phyloP scores from a whole-genome alignment of 495 filamentous ascomycete genomes.

The Wilcoxina mikolae region DNA sequence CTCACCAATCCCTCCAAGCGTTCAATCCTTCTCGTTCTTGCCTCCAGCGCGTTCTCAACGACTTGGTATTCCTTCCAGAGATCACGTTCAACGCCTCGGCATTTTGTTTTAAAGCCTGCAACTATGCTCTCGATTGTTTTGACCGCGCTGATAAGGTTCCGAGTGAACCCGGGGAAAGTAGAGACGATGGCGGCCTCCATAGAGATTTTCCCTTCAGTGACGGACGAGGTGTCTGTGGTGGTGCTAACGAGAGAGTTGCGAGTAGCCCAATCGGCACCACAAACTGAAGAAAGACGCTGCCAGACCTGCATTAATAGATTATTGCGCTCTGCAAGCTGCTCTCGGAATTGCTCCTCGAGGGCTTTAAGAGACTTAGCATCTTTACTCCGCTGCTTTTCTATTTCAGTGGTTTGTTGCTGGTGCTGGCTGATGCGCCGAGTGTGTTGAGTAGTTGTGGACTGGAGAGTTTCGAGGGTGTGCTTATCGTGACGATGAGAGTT shows the following conservation, averaged over 20 bases:
- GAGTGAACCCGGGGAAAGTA: conserved; percentile 61
- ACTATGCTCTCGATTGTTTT: conserved; percentile 77
- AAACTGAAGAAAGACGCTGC: conserved; percentile 72
- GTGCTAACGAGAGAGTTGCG: conserved; percentile 71
- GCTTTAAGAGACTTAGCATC: conserved; percentile 59
- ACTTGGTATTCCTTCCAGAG: conserved; percentile 80
- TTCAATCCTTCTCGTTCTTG: conserved; percentile 73
- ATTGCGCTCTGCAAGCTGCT: conserved; percentile 81
- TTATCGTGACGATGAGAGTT: conserved; percentile 69
- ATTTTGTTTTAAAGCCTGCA: conserved; percentile 61
- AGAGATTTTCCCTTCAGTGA: conserved; percentile 18
- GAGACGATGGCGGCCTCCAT: conserved; percentile 24
- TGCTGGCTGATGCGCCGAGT: conserved; percentile 67
- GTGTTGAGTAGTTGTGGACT: conserved; percentile 72
- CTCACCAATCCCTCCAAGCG: conserved; percentile 62
- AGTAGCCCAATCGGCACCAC: conserved; percentile 82
- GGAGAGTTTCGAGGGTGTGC: conserved; percentile 69
- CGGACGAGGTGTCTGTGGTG: conserved; percentile 2
- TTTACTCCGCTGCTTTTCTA: conserved; percentile 56
- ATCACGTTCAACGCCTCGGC: conserved; percentile 72
- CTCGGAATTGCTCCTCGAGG: conserved; percentile 64
- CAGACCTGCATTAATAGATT: conserved; percentile 70
- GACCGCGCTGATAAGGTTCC: conserved; percentile 72
- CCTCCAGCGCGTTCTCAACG: conserved; percentile 64
- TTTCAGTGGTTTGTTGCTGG: conserved; percentile 66